Evolutionary conservation across 2,329 filamentous ascomycete species (phyloP), one percentile per base, ranked within the genome.

Genomic region (Coniochaeta prunicola): DNA sequence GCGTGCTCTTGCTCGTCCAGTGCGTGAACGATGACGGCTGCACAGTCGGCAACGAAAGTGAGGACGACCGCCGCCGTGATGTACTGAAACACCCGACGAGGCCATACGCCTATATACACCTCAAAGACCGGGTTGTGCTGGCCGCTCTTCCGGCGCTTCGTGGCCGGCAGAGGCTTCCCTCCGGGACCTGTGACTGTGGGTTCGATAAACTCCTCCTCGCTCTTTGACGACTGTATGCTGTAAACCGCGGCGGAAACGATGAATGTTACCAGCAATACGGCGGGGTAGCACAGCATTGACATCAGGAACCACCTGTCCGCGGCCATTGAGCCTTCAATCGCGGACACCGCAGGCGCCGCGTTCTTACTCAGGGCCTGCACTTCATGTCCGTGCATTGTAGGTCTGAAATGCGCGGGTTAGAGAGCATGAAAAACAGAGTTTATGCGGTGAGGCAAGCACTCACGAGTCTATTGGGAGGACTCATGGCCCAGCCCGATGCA

Each of bases 121-220:
- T 64, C 58, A 26, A 55, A 55, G 7, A 55, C 42, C n/a, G 38
- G 48, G 9, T 53, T 40, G 33, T 61, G 61, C 45, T 63, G 60
- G 19, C 62, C 59, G 58, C 64, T 61, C 64, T 64, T 68, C 66
- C 69, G 71, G 65, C 66, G 84, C 69, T 86, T 89, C 60, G 80
- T 83, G 56, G 78, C 70, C n/a, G 91, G 92, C 58, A 97, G 78
- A 34, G 91, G 91, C 71, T 96, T 92, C 64, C 92, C 93, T 59
- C 91, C 92, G 1, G 92, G 92, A n/a, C 92, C 92, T 57, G 81
- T 86, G 64, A 83, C 73, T 33, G 73, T 77, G 24, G 78, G 81
- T 57, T 73, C 71, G 24, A 77, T 69, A 36, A 76, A 68, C 62
- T 78, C 74, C 38, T 81, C 79, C 59, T 78, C 76, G 57, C 76